A percentile compares a stretch with the other conserved stretches of the same genome.
Conservation (phyloP, 2,329 filamentous ascomycete species). For the Conoideocrella luteorostrata region DNA sequence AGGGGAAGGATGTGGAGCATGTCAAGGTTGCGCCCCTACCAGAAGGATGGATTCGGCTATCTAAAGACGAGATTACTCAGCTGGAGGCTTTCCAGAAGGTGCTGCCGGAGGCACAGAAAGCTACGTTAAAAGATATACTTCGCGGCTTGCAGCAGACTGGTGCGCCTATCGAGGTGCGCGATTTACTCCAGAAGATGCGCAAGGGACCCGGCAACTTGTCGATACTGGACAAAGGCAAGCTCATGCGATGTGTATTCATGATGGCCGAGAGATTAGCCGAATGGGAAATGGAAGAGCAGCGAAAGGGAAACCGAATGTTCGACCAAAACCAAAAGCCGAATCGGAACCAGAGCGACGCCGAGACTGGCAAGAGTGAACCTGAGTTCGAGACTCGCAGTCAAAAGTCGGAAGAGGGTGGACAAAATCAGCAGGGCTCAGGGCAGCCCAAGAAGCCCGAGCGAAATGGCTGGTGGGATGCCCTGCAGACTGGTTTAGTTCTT, state of each 20-base stretch:
- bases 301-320: constrained; percentile 16
- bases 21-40: constrained; percentile 29
- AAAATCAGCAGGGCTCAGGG: constrained; percentile 23
- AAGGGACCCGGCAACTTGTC: constrained; percentile 47
- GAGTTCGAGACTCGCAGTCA: constrained; percentile 13
- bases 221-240: constrained; percentile 30
- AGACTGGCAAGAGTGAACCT: constrained; percentile 14
- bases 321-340: constrained; percentile 17
- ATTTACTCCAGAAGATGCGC: constrained; percentile 48
- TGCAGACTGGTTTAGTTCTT: constrained; percentile 31
- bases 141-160: constrained; percentile 60
- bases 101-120: constrained; percentile 56
- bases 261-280: constrained; percentile 30
- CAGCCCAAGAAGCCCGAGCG: constrained; percentile 28
- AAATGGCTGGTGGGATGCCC: constrained; percentile 28
- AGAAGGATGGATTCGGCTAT: constrained; percentile 41
- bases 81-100: constrained; percentile 55
- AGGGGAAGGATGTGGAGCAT: constrained; percentile 17
- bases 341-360: constrained; percentile 14
- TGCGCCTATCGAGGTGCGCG: constrained; percentile 60
- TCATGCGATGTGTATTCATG: constrained; percentile 30
- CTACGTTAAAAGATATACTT: constrained; percentile 54
- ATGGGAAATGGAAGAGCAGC: constrained; percentile 17
- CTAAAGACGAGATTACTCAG: constrained; percentile 40
- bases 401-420: constrained; percentile 15